Evolutionary conservation across 495 filamentous ascomycete species (phyloP), one percentile per base, ranked within the genome.

Genomic region (Annulohypoxylon stygium): DNA sequence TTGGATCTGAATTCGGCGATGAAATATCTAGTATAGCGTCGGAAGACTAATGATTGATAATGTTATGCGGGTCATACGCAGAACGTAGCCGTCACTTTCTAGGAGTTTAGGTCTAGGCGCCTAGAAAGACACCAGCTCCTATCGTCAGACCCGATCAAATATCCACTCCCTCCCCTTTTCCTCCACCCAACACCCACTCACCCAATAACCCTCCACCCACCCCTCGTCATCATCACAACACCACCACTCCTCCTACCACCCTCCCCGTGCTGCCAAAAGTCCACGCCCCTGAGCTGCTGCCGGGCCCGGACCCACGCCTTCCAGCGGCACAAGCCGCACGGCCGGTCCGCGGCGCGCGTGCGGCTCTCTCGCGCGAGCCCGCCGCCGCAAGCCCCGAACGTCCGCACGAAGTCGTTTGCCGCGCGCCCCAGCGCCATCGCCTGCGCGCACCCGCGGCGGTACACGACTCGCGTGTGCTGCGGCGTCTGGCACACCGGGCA

Each of bases 271-370:
- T 5, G 14, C 70, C 65, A 73, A 25, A 67, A 48, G 36, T 59
- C 25, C 4, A 34, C 23, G 11, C 61, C 41, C 16, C n/a, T 34
- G 5, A 65, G n/a, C 2, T 10, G 30, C 30, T 41, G 11, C 1
- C 65, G 34, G 11, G n/a, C 14, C 4, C 47, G 47, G 3, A 65
- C 26, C 65, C 71, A 73, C 0, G 10, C 26, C 33, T 23, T 64
- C 71, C 71, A 73, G n/a, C 65, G 65, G 16, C 71, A 73, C 26
- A 73, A 55, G 4, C 71, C 71, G 39, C 71, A 69, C 0, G 53
- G 51, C n/a, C 55, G 43, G 37, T 9, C 2, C 0, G 71, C 0
- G 53, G 60, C n/a, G 55, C 51, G 47, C 4, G 1, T 0, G 71
- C 30, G 30, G 30, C 0, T 6, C 51, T 59, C 70, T 1, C 33